Evolutionary conservation across 495 filamentous ascomycete genomes (phyloP), one percentile per base, ranked within the genome.

Genomic region (Penicillium salamii): DNA sequence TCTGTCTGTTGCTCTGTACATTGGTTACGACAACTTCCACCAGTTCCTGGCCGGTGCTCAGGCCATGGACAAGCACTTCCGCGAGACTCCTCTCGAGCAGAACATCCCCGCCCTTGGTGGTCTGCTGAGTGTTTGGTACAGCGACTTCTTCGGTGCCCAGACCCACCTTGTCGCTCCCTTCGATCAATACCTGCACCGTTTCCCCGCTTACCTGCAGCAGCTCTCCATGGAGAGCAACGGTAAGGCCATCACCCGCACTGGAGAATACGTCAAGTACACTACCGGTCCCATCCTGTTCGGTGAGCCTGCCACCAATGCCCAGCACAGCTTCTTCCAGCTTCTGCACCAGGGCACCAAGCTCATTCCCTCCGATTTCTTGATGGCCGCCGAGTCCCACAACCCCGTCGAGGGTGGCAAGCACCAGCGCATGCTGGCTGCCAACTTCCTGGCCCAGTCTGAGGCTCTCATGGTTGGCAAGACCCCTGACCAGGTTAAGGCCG

Each of bases 171-270:
- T 98, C 44, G 88, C 93, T 57, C 93, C 93, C 71, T 98, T 97
- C 72, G 93, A 98, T 74, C 93, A 98, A 74, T 98, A 98, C 75
- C 84, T 98, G 60, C 89, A 95, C 80, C 89, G 93, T 46, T 97
- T 98, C 87, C 91, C 93, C 13, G 93, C 93, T 53, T 98, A 98
- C 75, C 88, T 98, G 24, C 93, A 98, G 74, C 93, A 98, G 71
- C 80, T 98, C 39, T 97, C 91, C 54, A 98, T 98, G 93, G 93
- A 98, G 77, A 97, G 95, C 59, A 98, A 98, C 72, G 93, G 93
- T 60, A 98, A 98, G 80, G 88, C 90, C 46, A 89, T 97, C 69
- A 96, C 93, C 52, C 90, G 92, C 42, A 83, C 82, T 51, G 91
- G 90, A 52, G 80, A 90, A 35, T 88, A 95, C 40, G 91, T 96